Evolutionary conservation across 495 filamentous ascomycete genomes (phyloP), one percentile per base, ranked within the genome.

Genomic region (Jackrogersella minutella): DNA sequence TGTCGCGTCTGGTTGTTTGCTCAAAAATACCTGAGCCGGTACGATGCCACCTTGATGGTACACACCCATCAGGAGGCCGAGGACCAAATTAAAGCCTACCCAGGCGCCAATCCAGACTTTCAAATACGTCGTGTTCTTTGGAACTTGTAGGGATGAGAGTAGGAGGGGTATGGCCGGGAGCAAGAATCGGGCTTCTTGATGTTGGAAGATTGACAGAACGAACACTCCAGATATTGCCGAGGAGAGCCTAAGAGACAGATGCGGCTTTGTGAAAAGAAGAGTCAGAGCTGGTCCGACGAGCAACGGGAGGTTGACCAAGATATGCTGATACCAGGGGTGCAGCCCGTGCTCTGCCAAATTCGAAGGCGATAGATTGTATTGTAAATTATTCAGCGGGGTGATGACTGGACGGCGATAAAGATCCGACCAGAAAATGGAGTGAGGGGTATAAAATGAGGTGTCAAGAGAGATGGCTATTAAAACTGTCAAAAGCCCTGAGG

Each of bases 21-120:
- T 84, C 71, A 86, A 70, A 54, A 86, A 86, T 11, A 85, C 81
- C 70, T 99, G 95, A 6, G 88, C 85, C 9, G 93, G 93, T 3
- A 98, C 84, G 22, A 99, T 85, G 26, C 95, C 95, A 24, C 91
- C 95, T 80, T 99, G 95, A 75, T 99, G 95, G 70, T 95, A 98
- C 6, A 90, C 75, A 5, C 95, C 95, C 90, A 98, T 96, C 17
- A 98, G 78, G 6, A 90, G 76, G 16, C 92, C 96, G 41, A 97
- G 79, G 3, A 84, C 59, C 28, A 84, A 74, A 74, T 99, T 99
- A 78, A 99, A 98, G 53, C 87, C 66, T 17, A 97, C 80, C 95
- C 95, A 99, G 1, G 81, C 56, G 0, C 69, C 80, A 24, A 90
- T 76, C 84, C 91, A 95, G 6, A 86, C 46, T 16, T 81, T 81